Evolutionary conservation across 345 rosid genomes (phyloP).

Genomic region (Rhodomyrtus tomentosa): DNA sequence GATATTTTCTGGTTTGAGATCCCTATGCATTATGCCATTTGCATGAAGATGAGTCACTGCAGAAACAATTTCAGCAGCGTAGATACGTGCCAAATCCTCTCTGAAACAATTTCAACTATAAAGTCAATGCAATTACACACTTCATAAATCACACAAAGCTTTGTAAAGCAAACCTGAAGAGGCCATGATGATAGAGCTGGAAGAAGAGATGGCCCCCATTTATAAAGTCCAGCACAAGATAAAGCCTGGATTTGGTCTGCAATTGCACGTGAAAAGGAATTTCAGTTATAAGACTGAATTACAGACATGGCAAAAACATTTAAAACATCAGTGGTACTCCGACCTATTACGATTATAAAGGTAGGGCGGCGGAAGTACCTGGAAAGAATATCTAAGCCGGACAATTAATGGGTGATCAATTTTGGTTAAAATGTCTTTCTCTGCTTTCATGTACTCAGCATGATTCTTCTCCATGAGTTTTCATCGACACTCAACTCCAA

Average conservation of each 20-base stretch:
- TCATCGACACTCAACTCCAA: conserved; percentile 15
- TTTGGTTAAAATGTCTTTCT: conserved; percentile 77
- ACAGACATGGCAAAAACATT: background rate
- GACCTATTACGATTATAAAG: background rate
- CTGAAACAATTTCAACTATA: conserved; percentile 15
- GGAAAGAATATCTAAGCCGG: conserved; percentile 81
- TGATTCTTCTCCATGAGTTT: background rate
- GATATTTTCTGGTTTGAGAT: conserved; percentile 93
- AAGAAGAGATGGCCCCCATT: conserved; percentile 7
- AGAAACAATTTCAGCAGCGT: conserved; percentile 85
- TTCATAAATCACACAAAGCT: background rate
- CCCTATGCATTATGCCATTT: conserved; percentile 97
- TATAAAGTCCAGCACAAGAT: no score
- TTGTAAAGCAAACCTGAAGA: conserved; percentile 52
- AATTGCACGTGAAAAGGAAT: background rate
- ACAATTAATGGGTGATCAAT: conserved; percentile 89
- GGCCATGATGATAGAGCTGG: conserved; percentile 93
- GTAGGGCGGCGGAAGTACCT: conserved; percentile 23
- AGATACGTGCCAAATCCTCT: conserved; percentile 88
- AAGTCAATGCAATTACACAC: background rate
- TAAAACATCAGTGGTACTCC: background rate
- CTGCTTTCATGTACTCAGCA: conserved; percentile 1
- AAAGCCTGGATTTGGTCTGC: conserved; percentile 74
- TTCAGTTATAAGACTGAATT: background rate
- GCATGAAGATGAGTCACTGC: conserved; percentile 88